These are phyloP conservation scores for Kodamaea anthophila DNA, from an alignment of 1,139 yeast species.

Conservation along the genomic window DNA sequence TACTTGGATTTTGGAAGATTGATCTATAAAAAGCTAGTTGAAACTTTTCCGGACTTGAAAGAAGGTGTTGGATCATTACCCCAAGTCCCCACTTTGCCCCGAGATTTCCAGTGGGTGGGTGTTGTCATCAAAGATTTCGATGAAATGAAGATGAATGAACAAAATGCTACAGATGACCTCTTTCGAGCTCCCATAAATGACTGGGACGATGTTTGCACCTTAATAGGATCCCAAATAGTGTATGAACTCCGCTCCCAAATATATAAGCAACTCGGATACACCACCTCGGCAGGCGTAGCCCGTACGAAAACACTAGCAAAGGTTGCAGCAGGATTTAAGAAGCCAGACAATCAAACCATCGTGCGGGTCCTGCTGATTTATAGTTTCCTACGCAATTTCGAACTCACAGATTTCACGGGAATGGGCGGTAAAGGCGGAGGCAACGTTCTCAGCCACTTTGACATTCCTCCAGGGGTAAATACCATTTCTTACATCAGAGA, in stretches of 20 bases:
- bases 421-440: constrained; percentile 89
- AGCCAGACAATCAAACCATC: constrained; percentile 84
- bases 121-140: constrained; percentile 14
- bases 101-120: constrained; percentile 22
- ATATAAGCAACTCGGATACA: constrained; percentile 56
- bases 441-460: constrained; percentile 39
- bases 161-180: neutral
- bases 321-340: constrained; percentile 78
- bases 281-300: constrained; percentile 87
- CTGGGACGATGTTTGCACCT: constrained; percentile 79
- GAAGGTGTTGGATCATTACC: constrained; percentile 36
- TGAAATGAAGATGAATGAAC: constrained; percentile 4
- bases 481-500: constrained; percentile 46
- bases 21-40: constrained; percentile 19
- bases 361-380: constrained; percentile 45
- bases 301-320: constrained; percentile 75
- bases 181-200: constrained; percentile 46
- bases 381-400: constrained; percentile 53
- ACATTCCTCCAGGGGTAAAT: constrained; percentile 34
- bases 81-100: constrained; percentile 43
- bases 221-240: constrained; percentile 60
- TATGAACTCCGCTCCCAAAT: constrained; percentile 49
- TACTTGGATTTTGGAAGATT: constrained; percentile 70
- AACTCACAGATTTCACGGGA: constrained; percentile 75
- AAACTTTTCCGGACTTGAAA: constrained; percentile 21